Evolutionary conservation across 768 basidiomycete genomes (phyloP).

Genomic region (Austroboletus festivus): DNA sequence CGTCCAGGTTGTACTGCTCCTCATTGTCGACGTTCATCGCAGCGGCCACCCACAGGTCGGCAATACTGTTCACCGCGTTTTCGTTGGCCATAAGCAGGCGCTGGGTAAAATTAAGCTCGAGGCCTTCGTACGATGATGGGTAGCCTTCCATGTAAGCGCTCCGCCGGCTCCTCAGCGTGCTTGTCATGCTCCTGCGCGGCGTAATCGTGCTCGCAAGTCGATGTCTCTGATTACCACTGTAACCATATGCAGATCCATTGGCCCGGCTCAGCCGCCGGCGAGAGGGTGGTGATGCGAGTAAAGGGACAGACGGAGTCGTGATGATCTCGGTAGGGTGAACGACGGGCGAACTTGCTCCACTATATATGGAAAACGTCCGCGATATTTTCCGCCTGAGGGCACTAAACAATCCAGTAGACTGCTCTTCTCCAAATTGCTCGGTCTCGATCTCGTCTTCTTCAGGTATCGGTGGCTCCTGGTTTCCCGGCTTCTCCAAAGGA

Average conservation of each 20-base stretch:
- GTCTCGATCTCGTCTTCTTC: conserved; percentile 59
- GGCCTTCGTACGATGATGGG: conserved; percentile 39
- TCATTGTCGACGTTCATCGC: conserved; percentile 95
- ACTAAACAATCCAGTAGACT: conserved; percentile 35
- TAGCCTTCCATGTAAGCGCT: conserved; percentile 44
- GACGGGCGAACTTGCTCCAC: conserved; percentile 50
- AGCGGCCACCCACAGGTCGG: conserved; percentile 96
- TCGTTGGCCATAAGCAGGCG: conserved; percentile 90
- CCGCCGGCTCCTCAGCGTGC: conserved; percentile 49
- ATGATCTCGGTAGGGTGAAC: conserved; percentile 30
- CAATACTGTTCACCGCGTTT: conserved; percentile 90
- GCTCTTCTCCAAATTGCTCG: conserved; percentile 43
- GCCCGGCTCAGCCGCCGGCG: conserved; percentile 53
- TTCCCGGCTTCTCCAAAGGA: conserved; percentile 64
- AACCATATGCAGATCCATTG: conserved; percentile 81
- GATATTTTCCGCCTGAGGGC: conserved; percentile 50
- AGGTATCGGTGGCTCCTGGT: conserved; percentile 50
- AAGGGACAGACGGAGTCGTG: conserved; percentile 42
- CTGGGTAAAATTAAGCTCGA: conserved; percentile 83
- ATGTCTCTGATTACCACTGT: conserved; percentile 52
- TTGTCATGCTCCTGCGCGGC: conserved; percentile 51
- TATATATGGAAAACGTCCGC: conserved; percentile 55
- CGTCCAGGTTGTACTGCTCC: conserved; percentile 59
- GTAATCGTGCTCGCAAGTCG: conserved; percentile 50
- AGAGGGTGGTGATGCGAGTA: conserved; percentile 39